Percentiles rank a stretch among this genome's conserved stretches.
Conservation (phyloP, 352 stramenopile genomes). For the Elongisporangium senticosum region DNA sequence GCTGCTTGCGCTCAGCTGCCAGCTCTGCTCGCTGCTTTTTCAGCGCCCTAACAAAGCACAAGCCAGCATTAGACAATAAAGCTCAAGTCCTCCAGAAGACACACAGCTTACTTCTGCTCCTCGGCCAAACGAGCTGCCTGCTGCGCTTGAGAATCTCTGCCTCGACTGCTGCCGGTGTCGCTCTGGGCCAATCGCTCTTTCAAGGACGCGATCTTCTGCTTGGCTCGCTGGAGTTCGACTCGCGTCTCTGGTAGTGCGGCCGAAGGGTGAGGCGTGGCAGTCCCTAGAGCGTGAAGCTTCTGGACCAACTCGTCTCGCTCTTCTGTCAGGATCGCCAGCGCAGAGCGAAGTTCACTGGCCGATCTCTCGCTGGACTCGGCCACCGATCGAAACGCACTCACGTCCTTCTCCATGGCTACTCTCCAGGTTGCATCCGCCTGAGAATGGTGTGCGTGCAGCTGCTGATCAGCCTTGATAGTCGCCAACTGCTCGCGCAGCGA, state of each 20-base stretch:
- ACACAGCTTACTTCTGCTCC: conserved; percentile 36
- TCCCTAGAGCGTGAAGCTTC: conserved; percentile 9
- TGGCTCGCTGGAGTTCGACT: conserved; percentile 48
- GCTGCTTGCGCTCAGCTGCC: conserved; percentile 20
- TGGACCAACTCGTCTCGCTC: conserved; percentile 20
- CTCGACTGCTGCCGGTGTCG: conserved; percentile 9
- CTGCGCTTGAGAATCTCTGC: conserved; percentile 37
- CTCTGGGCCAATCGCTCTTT: conserved; percentile 34
- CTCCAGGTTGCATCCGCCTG: conserved; percentile 1
- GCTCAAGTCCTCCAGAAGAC: background rate
- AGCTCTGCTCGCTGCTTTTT: conserved; percentile 41
- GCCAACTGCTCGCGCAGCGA: conserved; percentile 11
- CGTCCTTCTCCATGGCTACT: conserved; percentile 1
- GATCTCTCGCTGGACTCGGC: conserved; percentile 10
- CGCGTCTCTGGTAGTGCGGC: conserved; percentile 23
- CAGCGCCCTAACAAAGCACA: conserved; percentile 13
- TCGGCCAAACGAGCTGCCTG: conserved; percentile 16
- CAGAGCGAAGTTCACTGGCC: conserved; percentile 4
- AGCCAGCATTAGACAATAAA: background rate
- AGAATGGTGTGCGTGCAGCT: conserved; percentile 6
- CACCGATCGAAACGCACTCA: conserved; percentile 3
- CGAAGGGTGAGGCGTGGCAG: conserved; percentile 7
- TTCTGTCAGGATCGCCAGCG: conserved; percentile 11
- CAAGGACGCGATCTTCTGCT: conserved; percentile 36
- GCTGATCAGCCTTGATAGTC: conserved; percentile 11